These are phyloP conservation scores for Scheffersomyces spartinae DNA, from an alignment of 805 yeast genomes.

Conservation along the genomic window DNA sequence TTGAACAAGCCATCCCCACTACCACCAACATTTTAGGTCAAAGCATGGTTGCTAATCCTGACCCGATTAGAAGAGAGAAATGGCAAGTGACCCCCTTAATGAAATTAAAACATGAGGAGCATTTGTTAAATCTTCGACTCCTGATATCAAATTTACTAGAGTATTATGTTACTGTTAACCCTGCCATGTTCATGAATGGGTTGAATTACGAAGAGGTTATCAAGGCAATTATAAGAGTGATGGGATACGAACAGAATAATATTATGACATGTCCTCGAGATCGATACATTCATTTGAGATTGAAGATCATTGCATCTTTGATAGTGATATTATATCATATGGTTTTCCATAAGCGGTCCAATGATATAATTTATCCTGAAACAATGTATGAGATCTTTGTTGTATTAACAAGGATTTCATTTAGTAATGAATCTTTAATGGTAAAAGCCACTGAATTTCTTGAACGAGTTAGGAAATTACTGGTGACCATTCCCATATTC, in stretches of 20 bases:
- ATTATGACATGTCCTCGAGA: slow-evolving; percentile 36
- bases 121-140: slow-evolving; percentile 30
- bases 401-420: slow-evolving; percentile 41
- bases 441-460: slow-evolving; percentile 26
- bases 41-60: slow-evolving; percentile 14
- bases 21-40: slow-evolving; percentile 4
- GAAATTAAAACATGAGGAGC: slow-evolving; percentile 29
- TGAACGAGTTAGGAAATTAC: slow-evolving; percentile 19
- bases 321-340: slow-evolving; percentile 26
- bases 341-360: slow-evolving; percentile 3
- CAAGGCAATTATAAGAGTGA: slow-evolving; percentile 27
- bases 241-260: slow-evolving; percentile 38
- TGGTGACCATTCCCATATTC: slow-evolving; percentile 24
- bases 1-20: slow-evolving; percentile 32
- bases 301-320: slow-evolving; percentile 28
- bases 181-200: slow-evolving; percentile 10
- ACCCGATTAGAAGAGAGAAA: slow-evolving; percentile 7
- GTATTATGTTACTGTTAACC: slow-evolving; percentile 20
- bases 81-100: slow-evolving; percentile 5
- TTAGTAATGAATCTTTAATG: slow-evolving; percentile 32
- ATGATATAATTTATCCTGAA: slow-evolving; percentile 25
- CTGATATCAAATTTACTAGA: slow-evolving; percentile 41
- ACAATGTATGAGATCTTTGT: slow-evolving; percentile 36
- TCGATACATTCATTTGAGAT: slow-evolving; percentile 20
- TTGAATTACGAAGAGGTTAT: slow-evolving; percentile 18